phyloP scores from a whole-genome alignment of 805 yeast species.

The Wickerhamiella lipophila region DNA sequence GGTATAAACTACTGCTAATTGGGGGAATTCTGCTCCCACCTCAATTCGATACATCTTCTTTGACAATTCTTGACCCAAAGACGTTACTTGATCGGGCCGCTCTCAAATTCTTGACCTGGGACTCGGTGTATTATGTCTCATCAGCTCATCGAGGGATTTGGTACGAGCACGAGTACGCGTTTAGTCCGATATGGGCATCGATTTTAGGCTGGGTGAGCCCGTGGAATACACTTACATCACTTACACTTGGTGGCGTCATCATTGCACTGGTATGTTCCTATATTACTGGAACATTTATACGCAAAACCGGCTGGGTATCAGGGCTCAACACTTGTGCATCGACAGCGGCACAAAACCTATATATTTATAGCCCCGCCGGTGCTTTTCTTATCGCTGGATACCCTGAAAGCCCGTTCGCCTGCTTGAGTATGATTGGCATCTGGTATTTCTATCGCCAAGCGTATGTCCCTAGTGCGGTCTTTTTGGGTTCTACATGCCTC shows the following conservation, averaged over 20 bases:
- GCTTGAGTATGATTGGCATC: slow-evolving; percentile 46
- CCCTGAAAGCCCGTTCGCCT: slow-evolving; percentile 60
- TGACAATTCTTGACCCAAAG: slow-evolving; percentile 25
- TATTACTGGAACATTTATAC: background rate
- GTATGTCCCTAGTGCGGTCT: slow-evolving; percentile 39
- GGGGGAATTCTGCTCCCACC: slow-evolving; percentile 32
- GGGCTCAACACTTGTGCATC: slow-evolving; percentile 22
- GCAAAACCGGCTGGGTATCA: background rate
- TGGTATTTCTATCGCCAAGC: slow-evolving; percentile 35
- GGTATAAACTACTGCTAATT: slow-evolving; percentile 29
- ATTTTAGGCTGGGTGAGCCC: slow-evolving; percentile 27
- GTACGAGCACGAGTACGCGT: slow-evolving; percentile 89
- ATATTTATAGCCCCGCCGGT: slow-evolving; percentile 64
- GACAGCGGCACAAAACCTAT: slow-evolving; percentile 34
- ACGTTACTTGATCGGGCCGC: slow-evolving; percentile 16
- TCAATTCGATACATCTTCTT: slow-evolving; percentile 39
- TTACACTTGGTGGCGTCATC: slow-evolving; percentile 37
- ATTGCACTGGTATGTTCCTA: slow-evolving; percentile 34
- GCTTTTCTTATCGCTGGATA: slow-evolving; percentile 63
- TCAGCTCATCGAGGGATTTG: slow-evolving; percentile 38
- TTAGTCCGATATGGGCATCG: slow-evolving; percentile 65
- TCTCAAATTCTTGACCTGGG: slow-evolving; percentile 58
- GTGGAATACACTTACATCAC: slow-evolving; percentile 17
- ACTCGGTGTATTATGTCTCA: slow-evolving; percentile 61
- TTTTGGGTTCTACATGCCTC: slow-evolving; percentile 45